Percentiles rank a stretch among this genome's conserved stretches.
phyloP scores from a whole-genome alignment of 805 yeast genomes.

The Nakazawaea populi region DNA sequence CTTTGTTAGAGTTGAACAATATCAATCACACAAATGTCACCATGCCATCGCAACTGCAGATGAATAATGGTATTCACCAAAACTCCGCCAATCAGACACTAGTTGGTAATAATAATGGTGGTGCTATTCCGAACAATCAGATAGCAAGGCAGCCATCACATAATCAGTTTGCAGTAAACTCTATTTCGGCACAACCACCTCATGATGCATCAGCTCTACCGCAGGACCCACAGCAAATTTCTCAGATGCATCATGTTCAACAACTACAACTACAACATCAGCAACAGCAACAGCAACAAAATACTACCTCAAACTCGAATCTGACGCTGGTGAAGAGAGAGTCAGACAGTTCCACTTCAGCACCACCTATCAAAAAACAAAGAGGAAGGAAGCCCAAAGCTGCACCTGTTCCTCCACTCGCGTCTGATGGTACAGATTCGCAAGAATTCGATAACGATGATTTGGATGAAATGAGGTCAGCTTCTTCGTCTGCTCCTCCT shows the following conservation, averaged over 20 bases:
- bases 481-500: constrained; percentile 44
- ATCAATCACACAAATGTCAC: neutral
- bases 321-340: neutral
- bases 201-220: neutral
- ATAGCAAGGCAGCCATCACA: too few species aligned
- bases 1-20: constrained; percentile 15
- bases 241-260: constrained; percentile 14
- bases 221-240: constrained; percentile 14
- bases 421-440: constrained; percentile 16
- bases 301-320: too few species aligned
- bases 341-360: neutral
- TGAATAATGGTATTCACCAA: too few species aligned
- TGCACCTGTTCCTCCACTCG: constrained; percentile 16
- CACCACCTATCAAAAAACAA: constrained; percentile 1
- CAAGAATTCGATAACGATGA: constrained; percentile 15
- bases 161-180: too few species aligned
- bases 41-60: neutral
- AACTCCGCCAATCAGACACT: too few species aligned
- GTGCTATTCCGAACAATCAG: too few species aligned
- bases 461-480: constrained; percentile 32
- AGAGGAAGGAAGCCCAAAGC: constrained; percentile 6
- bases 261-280: constrained; percentile 7
- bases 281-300: constrained; percentile 10
- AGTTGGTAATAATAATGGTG: too few species aligned
- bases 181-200: too few species aligned